Percentiles rank a stretch among this genome's conserved stretches.
Evolutionary conservation across 2,329 filamentous ascomycete species (phyloP).

Genomic region (Polychaeton citri): DNA sequence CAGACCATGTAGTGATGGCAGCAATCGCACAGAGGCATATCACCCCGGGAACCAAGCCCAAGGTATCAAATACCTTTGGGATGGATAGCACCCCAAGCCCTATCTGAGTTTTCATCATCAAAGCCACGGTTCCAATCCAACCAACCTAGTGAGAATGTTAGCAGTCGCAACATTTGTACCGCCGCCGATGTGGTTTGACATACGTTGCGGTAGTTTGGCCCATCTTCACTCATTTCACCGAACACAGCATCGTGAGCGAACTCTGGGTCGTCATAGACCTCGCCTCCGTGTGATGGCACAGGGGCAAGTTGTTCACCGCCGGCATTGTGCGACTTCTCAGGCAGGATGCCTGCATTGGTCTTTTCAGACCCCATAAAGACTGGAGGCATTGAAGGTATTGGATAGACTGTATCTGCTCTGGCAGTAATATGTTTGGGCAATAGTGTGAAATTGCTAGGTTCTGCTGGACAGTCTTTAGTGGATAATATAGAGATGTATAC

Average conservation of each 20-base stretch:
- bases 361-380: too few relatives aligned
- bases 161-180: background rate
- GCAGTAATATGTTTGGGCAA: too few relatives aligned
- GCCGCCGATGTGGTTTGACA: background rate
- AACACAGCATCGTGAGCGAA: slow-evolving; percentile 23
- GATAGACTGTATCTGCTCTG: too few relatives aligned
- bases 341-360: too few relatives aligned
- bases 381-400: too few relatives aligned
- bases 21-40: slow-evolving; percentile 27
- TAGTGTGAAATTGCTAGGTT: too few relatives aligned
- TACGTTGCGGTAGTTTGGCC: slow-evolving; percentile 21
- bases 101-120: slow-evolving; percentile 34
- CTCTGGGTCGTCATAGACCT: too few relatives aligned
- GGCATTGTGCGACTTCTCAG: too few relatives aligned
- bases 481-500: too few relatives aligned
- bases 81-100: slow-evolving; percentile 34
- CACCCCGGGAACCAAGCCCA: slow-evolving; percentile 35
- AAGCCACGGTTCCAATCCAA: slow-evolving; percentile 27
- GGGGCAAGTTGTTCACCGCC: too few relatives aligned
- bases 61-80: slow-evolving; percentile 28
- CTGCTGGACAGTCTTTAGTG: too few relatives aligned
- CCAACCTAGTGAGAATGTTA: slow-evolving; percentile 19
- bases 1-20: slow-evolving; percentile 33
- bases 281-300: too few relatives aligned
- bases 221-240: slow-evolving; percentile 22